Percentiles rank a stretch among this genome's conserved stretches.
phyloP scores from a whole-genome alignment of 2,329 filamentous ascomycete species.

The Endocalyx cinctus region DNA sequence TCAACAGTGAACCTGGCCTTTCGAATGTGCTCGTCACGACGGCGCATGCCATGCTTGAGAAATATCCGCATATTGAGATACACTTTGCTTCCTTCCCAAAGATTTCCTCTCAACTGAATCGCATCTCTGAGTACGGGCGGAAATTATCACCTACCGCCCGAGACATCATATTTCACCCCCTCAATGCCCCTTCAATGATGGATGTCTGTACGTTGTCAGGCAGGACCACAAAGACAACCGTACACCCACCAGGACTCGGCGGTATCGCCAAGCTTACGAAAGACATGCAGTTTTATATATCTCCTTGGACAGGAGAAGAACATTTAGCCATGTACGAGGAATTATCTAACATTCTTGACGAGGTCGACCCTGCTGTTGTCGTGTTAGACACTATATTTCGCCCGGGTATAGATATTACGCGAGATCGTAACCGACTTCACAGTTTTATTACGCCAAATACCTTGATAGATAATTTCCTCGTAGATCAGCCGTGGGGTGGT shows the following conservation, averaged over 20 bases:
- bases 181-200: no score
- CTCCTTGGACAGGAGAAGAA: background rate
- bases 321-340: background rate
- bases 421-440: background rate
- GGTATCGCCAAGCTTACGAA: no score
- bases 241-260: no score
- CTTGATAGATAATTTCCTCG: background rate
- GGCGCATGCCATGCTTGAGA: constrained; percentile 13
- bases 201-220: no score
- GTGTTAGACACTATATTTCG: background rate
- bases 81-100: constrained; percentile 16
- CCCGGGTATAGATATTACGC: background rate
- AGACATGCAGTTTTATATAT: no score
- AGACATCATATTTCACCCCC: no score
- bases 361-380: background rate
- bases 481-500: background rate
- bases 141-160: no score
- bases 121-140: constrained; percentile 5
- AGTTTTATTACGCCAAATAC: background rate
- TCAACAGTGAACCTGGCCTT: constrained; percentile 14
- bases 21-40: constrained; percentile 17
- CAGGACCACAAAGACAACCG: no score
- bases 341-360: background rate
- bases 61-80: constrained; percentile 11
- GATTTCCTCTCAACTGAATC: constrained; percentile 7